Conservation (phyloP, 108 stramenopile genomes). For the Chaetoceros tenuissimus region DNA sequence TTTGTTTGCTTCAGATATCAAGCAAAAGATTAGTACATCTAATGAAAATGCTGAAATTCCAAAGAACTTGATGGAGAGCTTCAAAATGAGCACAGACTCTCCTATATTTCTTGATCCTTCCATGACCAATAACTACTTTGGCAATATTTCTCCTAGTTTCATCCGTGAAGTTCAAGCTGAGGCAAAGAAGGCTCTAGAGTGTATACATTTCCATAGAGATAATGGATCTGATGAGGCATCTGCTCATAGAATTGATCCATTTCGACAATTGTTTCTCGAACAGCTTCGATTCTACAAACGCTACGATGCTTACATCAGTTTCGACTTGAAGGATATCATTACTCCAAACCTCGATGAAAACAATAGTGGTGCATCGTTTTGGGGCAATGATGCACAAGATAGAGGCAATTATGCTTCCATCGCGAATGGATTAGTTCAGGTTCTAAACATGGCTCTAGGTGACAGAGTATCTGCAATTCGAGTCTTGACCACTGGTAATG, state of each 20-base stretch:
- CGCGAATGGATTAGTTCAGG: slow-evolving; percentile 31
- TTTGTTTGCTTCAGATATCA: slow-evolving; percentile 21
- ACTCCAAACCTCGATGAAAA: not conserved
- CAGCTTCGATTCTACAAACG: slow-evolving; percentile 63
- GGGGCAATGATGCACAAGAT: slow-evolving; percentile 31
- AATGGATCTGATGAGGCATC: slow-evolving; percentile 11
- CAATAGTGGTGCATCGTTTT: slow-evolving; percentile 7
- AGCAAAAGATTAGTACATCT: slow-evolving; percentile 29
- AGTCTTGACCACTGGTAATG: slow-evolving; percentile 67
- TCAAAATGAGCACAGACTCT: slow-evolving; percentile 25
- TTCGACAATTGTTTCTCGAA: slow-evolving; percentile 52
- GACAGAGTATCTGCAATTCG: slow-evolving; percentile 48
- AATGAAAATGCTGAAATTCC: slow-evolving; percentile 20
- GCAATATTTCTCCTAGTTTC: slow-evolving; percentile 63
- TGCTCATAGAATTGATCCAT: slow-evolving; percentile 24
- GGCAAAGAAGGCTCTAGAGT: slow-evolving; percentile 31
- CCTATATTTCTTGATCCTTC: slow-evolving; percentile 74
- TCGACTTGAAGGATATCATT: slow-evolving; percentile 32
- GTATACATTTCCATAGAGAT: slow-evolving; percentile 22
- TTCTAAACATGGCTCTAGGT: slow-evolving; percentile 54
- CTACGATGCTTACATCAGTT: slow-evolving; percentile 60
- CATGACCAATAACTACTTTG: slow-evolving; percentile 73
- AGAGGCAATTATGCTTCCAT: slow-evolving; percentile 41
- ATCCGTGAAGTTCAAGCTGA: slow-evolving; percentile 46
- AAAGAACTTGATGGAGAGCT: slow-evolving; percentile 48